Evolutionary conservation across 768 basidiomycete species (phyloP).

Genomic region (Gautieria morchelliformis): DNA sequence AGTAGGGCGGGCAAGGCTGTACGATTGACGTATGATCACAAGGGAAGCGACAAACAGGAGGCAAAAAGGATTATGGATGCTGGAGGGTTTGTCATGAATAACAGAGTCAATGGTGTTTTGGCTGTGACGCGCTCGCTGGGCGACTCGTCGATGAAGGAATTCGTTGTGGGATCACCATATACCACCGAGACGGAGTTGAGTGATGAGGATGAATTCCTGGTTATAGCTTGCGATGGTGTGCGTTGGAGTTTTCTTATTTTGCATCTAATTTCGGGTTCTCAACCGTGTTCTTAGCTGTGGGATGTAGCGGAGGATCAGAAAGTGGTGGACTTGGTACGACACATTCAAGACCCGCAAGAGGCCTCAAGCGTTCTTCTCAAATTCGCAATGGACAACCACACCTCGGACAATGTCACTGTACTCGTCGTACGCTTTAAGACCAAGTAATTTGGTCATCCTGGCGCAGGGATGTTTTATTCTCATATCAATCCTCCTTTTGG

Average conservation of each 20-base stretch:
- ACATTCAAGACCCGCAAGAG: slow-evolving; percentile 66
- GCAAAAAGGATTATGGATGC: slow-evolving; percentile 97
- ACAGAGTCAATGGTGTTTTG: slow-evolving; percentile 90
- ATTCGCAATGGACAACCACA: slow-evolving; percentile 80
- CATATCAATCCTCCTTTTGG: neutral
- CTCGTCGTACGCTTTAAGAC: slow-evolving; percentile 69
- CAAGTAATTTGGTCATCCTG: neutral
- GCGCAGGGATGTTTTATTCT: neutral
- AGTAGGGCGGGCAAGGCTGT: slow-evolving; percentile 87
- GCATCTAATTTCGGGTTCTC: slow-evolving; percentile 5
- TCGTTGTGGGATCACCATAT: slow-evolving; percentile 95
- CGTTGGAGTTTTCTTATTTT: slow-evolving; percentile 23
- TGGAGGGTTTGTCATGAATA: slow-evolving; percentile 98
- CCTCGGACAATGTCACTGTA: slow-evolving; percentile 91
- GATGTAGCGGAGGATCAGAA: slow-evolving; percentile 88
- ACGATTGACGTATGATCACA: slow-evolving; percentile 95
- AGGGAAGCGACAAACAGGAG: slow-evolving; percentile 94
- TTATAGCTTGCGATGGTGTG: slow-evolving; percentile 97
- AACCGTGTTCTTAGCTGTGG: slow-evolving; percentile 61
- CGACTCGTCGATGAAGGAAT: slow-evolving; percentile 98
- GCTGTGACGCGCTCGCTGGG: slow-evolving; percentile 94
- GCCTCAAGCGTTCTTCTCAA: slow-evolving; percentile 70
- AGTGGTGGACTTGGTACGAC: slow-evolving; percentile 77
- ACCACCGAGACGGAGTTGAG: slow-evolving; percentile 95
- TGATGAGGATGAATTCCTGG: slow-evolving; percentile 87